Evolutionary conservation across 1,139 yeast species (phyloP).

Genomic region (Maudiozyma humilis): DNA sequence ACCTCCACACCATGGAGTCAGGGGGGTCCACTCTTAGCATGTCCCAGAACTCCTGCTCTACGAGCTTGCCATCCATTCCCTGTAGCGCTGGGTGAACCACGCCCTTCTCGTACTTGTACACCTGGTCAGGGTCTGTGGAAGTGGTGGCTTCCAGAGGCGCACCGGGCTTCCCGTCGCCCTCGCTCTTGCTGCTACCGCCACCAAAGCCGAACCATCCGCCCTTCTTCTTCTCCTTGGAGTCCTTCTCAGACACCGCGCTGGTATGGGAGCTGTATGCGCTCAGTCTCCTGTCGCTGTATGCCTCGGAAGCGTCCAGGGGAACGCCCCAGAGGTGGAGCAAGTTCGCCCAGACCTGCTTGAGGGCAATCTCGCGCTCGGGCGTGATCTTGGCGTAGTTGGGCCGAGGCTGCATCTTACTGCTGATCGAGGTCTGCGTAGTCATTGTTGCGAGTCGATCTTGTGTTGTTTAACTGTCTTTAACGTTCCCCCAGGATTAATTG

Average conservation of each 20-base stretch:
- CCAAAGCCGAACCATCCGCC: slow-evolving; percentile 1
- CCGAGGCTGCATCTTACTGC: slow-evolving; percentile 1
- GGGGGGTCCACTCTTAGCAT: slow-evolving; percentile 60
- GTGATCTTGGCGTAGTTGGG: slow-evolving; percentile 32
- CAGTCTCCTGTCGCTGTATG: slow-evolving; percentile 13
- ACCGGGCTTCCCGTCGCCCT: slow-evolving; percentile 4
- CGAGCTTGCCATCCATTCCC: slow-evolving; percentile 37
- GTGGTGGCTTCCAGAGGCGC: slow-evolving; percentile 4
- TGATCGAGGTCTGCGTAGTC: slow-evolving; percentile 2
- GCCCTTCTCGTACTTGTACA: slow-evolving; percentile 8
- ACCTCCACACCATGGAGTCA: slow-evolving; percentile 60
- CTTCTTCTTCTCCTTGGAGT: slow-evolving; percentile 9
- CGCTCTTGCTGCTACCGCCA: neutral
- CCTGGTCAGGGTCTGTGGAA: neutral
- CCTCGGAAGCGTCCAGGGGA: slow-evolving; percentile 36
- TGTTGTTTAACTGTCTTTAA: too few species aligned
- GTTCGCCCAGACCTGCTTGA: slow-evolving; percentile 73
- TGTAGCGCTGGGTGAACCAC: slow-evolving; percentile 34
- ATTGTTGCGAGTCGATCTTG: too few species aligned
- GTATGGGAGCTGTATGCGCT: slow-evolving; percentile 5
- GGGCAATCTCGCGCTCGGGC: slow-evolving; percentile 51
- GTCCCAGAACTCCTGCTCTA: slow-evolving; percentile 38
- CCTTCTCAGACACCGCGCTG: slow-evolving; percentile 5
- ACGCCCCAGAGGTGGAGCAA: slow-evolving; percentile 55
- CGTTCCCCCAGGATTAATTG: too few species aligned